phyloP scores from a whole-genome alignment of 441 rosid species.

The Kokia cookei region DNA sequence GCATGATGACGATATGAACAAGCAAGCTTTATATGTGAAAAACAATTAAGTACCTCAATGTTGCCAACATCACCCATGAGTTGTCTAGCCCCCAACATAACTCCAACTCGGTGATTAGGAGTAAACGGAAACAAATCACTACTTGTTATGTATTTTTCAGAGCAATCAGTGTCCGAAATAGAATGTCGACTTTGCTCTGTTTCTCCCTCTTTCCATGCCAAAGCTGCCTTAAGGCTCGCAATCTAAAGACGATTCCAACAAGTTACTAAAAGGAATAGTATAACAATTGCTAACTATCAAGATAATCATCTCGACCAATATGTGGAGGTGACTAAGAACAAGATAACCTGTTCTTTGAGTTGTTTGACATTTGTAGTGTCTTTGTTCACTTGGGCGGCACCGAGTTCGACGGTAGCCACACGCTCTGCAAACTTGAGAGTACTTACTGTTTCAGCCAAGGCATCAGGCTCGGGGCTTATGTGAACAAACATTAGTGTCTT shows the following conservation, averaged over 20 bases:
- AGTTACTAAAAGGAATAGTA: neutral
- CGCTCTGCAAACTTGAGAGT: slow-evolving; percentile 79
- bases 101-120: slow-evolving; percentile 32
- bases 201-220: slow-evolving; percentile 64
- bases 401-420: slow-evolving; percentile 71
- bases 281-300: neutral
- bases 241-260: slow-evolving; percentile 37
- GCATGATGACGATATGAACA: neutral
- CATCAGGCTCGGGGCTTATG: slow-evolving; percentile 68
- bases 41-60: slow-evolving; percentile 49
- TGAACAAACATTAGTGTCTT: slow-evolving; percentile 82
- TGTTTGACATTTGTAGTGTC: slow-evolving; percentile 56
- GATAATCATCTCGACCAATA: neutral
- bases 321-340: neutral
- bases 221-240: slow-evolving; percentile 79
- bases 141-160: slow-evolving; percentile 51
- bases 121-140: slow-evolving; percentile 34
- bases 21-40: neutral
- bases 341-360: slow-evolving; percentile 60
- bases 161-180: slow-evolving; percentile 33
- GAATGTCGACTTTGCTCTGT: slow-evolving; percentile 38
- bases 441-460: slow-evolving; percentile 64
- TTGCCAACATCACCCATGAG: slow-evolving; percentile 67
- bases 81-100: slow-evolving; percentile 34
- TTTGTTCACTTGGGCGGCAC: slow-evolving; percentile 68